These are phyloP conservation scores for Colletotrichum aenigma DNA, from an alignment of 2,329 filamentous ascomycete genomes.

Conservation along the genomic window DNA sequence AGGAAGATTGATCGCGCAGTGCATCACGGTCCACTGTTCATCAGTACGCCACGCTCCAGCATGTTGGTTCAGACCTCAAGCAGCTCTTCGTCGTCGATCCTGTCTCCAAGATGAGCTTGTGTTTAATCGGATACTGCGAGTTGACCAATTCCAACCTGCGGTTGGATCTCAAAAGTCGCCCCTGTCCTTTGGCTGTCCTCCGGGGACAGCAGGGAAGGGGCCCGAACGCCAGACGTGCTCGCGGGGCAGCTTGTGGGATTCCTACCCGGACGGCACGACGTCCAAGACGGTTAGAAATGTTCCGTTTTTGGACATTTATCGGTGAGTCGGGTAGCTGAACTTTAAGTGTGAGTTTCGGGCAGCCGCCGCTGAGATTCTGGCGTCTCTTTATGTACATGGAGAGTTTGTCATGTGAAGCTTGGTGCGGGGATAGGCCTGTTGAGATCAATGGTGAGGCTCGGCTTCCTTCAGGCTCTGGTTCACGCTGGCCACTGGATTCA, in stretches of 20 bases:
- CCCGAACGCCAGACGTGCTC: background rate
- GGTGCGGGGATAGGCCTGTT: background rate
- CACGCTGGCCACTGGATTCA: no score
- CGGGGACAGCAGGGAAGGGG: background rate
- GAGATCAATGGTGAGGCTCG: background rate
- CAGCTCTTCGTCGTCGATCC: background rate
- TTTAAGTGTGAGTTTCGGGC: background rate
- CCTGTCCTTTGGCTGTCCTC: background rate
- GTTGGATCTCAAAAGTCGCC: background rate
- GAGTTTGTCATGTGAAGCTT: constrained; percentile 16
- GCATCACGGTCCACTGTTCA: background rate
- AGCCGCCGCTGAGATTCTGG: background rate
- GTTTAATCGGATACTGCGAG: background rate
- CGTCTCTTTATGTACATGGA: background rate
- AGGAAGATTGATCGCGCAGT: background rate
- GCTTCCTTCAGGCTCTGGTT: background rate
- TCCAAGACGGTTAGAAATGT: background rate
- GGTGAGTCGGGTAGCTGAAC: background rate
- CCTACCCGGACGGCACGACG: background rate
- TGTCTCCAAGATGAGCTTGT: background rate
- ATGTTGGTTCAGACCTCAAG: background rate
- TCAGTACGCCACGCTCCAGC: background rate
- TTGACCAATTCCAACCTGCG: background rate
- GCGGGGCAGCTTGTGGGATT: background rate
- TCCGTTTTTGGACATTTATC: background rate